Evolutionary conservation across 768 basidiomycete species (phyloP), one percentile per base, ranked within the genome.

Genomic region (Lactarius quietus): DNA sequence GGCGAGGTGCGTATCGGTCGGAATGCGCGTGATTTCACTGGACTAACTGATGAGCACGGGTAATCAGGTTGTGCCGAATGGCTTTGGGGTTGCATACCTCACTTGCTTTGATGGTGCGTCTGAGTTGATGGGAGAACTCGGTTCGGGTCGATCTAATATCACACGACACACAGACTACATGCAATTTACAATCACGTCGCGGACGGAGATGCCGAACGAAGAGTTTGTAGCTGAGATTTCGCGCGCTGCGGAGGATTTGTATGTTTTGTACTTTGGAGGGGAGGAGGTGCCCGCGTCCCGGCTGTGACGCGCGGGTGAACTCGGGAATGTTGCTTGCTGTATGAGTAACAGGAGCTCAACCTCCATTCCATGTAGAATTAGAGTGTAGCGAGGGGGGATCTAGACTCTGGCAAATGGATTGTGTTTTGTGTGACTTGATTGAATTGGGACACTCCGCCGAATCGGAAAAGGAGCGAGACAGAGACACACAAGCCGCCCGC

Each of bases 31-130:
- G 43, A 41, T 7, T 14, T 62, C 63, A 1, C 15, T 36, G 36
- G 2, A 8, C 51, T 52, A 41, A 45, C 61, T 43, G 14, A 38
- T 52, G 33, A 56, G 17, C 29, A 18, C 17, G 36, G n/a, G 48
- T 20, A n/a, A 20, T 38, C 63, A 84, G 83, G 91, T 98, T 53
- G 93, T 96, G 29, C 88, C 92, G 1, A 88, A 97, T 69, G 95
- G 95, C 1, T 98, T 95, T 73, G 95, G 95, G 36, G 89, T 98
- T 35, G 90, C 93, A 15, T 98, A 98, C 73, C 88, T 93, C 84
- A 95, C 95, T n/a, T 91, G 92, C 43, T 89, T 85, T 71, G 85
- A 91, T 68, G 86, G 89, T 88, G 63, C 61, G 83, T 74, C 41
- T 26, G 43, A 14, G 29, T 41, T 33, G 39, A 31, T 23, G 35